Conservation (phyloP, 169 alveolate genomes). For the Cytauxzoon felis region DNA sequence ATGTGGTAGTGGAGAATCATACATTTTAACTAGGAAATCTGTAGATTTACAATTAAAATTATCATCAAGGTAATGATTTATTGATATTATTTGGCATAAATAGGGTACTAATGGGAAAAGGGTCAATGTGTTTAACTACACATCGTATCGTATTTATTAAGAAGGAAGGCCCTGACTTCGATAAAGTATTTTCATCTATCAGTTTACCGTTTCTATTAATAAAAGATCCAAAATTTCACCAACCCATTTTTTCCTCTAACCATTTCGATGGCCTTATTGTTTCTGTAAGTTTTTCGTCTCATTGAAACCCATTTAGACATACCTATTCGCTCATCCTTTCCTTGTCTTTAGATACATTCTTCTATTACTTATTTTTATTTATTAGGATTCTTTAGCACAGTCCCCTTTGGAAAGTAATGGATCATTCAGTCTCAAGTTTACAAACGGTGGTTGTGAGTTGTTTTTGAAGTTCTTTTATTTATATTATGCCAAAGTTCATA, state of each 20-base stretch:
- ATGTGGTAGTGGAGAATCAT: constrained; percentile 28
- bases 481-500: constrained; percentile 49
- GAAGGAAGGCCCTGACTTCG: constrained; percentile 29
- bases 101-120: constrained; percentile 46
- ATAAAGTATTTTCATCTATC: constrained; percentile 36
- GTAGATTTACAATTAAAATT: constrained; percentile 1
- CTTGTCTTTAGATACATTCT: background rate
- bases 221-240: constrained; percentile 53
- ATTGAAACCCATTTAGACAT: background rate
- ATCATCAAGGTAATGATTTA: background rate
- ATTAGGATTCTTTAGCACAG: constrained; percentile 18
- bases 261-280: constrained; percentile 31
- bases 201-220: constrained; percentile 39
- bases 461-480: constrained; percentile 41
- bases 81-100: background rate
- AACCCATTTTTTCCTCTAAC: constrained; percentile 44
- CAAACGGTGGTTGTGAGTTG: constrained; percentile 31
- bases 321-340: background rate
- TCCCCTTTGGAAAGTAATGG: constrained; percentile 26
- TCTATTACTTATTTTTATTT: background rate
- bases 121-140: constrained; percentile 41
- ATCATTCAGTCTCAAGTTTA: constrained; percentile 5
- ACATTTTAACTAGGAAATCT: constrained; percentile 15
- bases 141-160: constrained; percentile 57
- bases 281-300: constrained; percentile 24